These are phyloP conservation scores for Rasamsonia emersonii DNA, from an alignment of 2,329 filamentous ascomycete genomes.

Conservation along the genomic window DNA sequence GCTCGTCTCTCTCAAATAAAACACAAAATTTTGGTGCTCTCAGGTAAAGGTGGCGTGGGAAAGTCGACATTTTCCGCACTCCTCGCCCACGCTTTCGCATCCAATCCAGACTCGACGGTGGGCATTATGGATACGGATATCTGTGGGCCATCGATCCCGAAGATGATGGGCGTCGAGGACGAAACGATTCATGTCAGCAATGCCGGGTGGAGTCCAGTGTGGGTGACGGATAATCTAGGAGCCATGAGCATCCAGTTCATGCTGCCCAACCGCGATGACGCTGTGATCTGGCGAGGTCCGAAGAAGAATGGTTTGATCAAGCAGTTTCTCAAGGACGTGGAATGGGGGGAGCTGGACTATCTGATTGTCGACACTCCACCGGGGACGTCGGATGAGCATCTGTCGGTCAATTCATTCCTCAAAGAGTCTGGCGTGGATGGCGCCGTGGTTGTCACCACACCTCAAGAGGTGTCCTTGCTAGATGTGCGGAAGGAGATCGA, in stretches of 20 bases:
- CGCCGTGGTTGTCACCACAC: slow-evolving; percentile 86
- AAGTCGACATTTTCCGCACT: slow-evolving; percentile 91
- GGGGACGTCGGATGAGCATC: slow-evolving; percentile 88
- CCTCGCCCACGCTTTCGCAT: slow-evolving; percentile 80
- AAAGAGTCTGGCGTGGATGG: slow-evolving; percentile 89
- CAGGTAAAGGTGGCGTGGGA: slow-evolving; percentile 91
- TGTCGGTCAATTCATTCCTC: slow-evolving; percentile 85
- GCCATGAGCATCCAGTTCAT: slow-evolving; percentile 99
- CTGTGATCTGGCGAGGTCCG: slow-evolving; percentile 92
- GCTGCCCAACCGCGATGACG: slow-evolving; percentile 86
- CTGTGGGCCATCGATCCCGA: slow-evolving; percentile 89
- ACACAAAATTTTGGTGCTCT: slow-evolving; percentile 89
- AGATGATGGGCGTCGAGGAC: slow-evolving; percentile 95
- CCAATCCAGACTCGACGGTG: slow-evolving; percentile 67
- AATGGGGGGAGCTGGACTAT: slow-evolving; percentile 93
- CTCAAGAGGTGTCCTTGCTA: slow-evolving; percentile 84
- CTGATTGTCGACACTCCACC: slow-evolving; percentile 91
- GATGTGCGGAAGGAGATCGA: slow-evolving; percentile 97
- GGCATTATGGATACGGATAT: slow-evolving; percentile 99
- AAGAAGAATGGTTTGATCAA: slow-evolving; percentile 99
- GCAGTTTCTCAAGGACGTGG: slow-evolving; percentile 94
- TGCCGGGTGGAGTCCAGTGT: slow-evolving; percentile 88
- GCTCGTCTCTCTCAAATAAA: slow-evolving; percentile 69
- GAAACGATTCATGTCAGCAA: slow-evolving; percentile 89
- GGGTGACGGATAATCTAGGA: slow-evolving; percentile 86